Conservation (phyloP, 73 alveolate species). For the Urostyla sp. region DNA sequence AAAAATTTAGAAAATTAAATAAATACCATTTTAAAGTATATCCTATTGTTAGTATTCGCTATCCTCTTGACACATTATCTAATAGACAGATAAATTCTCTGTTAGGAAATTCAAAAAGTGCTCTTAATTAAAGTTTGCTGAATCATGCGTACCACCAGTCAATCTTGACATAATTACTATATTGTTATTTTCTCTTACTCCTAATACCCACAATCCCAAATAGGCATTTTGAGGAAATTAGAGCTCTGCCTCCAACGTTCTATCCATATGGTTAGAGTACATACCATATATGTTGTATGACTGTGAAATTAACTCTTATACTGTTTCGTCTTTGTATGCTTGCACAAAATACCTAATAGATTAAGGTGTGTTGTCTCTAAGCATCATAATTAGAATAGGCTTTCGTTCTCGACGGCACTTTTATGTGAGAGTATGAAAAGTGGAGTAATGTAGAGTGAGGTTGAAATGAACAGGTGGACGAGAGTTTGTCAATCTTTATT, state of each 20-base stretch:
- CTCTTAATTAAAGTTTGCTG: conserved; percentile 27
- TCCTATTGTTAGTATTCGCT: conserved; percentile 17
- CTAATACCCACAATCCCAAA: conserved; percentile 24
- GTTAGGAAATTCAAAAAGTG: neutral
- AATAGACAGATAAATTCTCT: neutral
- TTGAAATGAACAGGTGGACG: neutral
- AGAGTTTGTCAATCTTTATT: neutral
- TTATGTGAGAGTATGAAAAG: conserved; percentile 17
- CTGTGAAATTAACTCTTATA: neutral
- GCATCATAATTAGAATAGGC: neutral
- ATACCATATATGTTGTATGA: conserved; percentile 12
- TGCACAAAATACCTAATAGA: conserved; percentile 15
- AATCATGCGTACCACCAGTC: conserved; percentile 22
- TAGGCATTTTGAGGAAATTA: conserved; percentile 1
- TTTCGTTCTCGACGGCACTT: neutral
- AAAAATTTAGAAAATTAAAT: neutral
- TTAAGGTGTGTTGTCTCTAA: neutral
- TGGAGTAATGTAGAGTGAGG: neutral
- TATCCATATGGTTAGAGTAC: conserved; percentile 1
- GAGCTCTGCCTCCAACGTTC: neutral
- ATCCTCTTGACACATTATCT: conserved; percentile 26
- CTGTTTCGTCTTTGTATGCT: neutral
- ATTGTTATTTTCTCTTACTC: conserved; percentile 8
- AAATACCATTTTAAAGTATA: conserved; percentile 30
- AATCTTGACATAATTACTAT: conserved; percentile 1